Evolutionary conservation across 2,329 filamentous ascomycete genomes (phyloP).

Genomic region (Phialophora macrospora): DNA sequence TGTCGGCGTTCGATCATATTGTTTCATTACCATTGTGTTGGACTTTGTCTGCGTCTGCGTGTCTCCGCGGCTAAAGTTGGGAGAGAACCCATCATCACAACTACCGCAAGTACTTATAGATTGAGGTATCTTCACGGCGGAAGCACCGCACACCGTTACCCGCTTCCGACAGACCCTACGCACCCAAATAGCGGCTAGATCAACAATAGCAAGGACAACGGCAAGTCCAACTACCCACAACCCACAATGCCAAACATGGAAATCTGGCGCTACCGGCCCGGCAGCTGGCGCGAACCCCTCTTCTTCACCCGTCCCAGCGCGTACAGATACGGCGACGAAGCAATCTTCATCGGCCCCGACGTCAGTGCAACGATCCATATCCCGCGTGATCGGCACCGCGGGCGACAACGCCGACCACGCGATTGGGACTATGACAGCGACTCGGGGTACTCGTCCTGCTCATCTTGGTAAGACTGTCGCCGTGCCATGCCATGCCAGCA

Average conservation of each 20-base stretch:
- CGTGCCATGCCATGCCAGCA: neutral
- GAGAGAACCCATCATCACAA: neutral
- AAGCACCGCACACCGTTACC: neutral
- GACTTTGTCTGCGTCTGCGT: neutral
- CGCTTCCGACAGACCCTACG: neutral
- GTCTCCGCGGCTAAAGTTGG: neutral
- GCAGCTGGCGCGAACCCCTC: conserved; percentile 9
- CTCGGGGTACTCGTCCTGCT: neutral
- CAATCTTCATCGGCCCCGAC: conserved; percentile 3
- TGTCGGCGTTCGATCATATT: neutral
- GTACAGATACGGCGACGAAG: neutral
- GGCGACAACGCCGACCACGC: neutral
- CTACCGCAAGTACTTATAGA: neutral
- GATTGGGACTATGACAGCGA: conserved; percentile 15
- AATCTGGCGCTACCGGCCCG: conserved; percentile 8
- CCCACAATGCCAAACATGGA: neutral
- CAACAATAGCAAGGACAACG: neutral
- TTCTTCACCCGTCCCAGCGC: conserved; percentile 3
- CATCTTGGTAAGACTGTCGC: conserved; percentile 10
- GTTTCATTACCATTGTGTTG: neutral
- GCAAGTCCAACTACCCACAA: neutral
- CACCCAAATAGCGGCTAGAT: neutral
- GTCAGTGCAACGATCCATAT: conserved; percentile 13
- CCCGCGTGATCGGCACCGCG: neutral
- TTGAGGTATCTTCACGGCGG: neutral